phyloP scores from a whole-genome alignment of 1,284 basidiomycete genomes.

The Cronartium ribicola region DNA sequence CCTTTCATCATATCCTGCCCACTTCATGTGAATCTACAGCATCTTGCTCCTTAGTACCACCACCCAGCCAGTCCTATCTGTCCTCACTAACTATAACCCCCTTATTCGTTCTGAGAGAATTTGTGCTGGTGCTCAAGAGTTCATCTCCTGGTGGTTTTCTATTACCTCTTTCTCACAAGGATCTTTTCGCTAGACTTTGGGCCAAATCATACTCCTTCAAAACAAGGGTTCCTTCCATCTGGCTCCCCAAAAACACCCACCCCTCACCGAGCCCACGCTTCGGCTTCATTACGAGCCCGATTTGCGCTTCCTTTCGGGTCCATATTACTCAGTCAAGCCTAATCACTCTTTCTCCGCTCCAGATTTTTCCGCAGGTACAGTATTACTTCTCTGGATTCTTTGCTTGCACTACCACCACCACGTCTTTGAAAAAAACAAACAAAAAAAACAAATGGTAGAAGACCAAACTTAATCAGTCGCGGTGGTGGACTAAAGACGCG shows the following conservation, averaged over 20 bases:
- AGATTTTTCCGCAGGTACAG: neutral
- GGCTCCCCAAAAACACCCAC: neutral
- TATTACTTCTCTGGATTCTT: no score
- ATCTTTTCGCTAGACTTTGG: neutral
- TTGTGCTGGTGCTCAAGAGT: neutral
- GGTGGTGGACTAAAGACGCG: conserved; percentile 6
- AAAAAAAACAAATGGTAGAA: no score
- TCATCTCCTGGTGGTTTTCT: no score
- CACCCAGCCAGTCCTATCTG: neutral
- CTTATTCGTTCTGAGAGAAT: neutral
- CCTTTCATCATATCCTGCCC: neutral
- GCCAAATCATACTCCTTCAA: neutral
- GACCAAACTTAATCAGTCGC: conserved; percentile 3
- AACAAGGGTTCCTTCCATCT: neutral
- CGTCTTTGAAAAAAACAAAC: neutral
- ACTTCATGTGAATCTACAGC: no score
- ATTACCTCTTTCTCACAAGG: no score
- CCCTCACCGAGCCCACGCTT: neutral
- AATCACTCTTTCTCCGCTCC: conserved; percentile 10
- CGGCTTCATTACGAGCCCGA: neutral
- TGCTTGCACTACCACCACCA: neutral
- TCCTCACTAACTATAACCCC: neutral
- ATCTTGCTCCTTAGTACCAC: neutral
- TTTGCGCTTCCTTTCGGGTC: conserved; percentile 2
- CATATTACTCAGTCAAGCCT: neutral